A percentile compares a stretch with the other conserved stretches of the same genome.
Conservation (phyloP, 768 basidiomycete species). For the Leccinum olivaceopallidum region DNA sequence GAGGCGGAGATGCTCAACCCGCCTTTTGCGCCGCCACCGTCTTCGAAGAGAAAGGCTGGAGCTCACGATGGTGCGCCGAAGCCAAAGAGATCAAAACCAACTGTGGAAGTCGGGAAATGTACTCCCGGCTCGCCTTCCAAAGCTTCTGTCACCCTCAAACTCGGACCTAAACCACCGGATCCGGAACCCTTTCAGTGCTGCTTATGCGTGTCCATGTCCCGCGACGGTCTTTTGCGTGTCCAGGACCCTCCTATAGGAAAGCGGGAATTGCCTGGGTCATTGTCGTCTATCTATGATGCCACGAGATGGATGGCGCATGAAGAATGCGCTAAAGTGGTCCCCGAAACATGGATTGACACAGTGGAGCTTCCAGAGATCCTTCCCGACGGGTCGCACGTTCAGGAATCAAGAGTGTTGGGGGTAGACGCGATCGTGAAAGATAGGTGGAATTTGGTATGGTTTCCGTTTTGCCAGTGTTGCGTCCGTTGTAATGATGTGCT, state of each 20-base stretch:
- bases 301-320: slow-evolving; percentile 77
- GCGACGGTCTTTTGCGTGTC: slow-evolving; percentile 60
- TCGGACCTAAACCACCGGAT: slow-evolving; percentile 62
- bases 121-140: slow-evolving; percentile 31
- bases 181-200: slow-evolving; percentile 64
- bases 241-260: slow-evolving; percentile 63
- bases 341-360: slow-evolving; percentile 91
- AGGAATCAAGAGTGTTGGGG: slow-evolving; percentile 69
- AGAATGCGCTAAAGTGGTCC: slow-evolving; percentile 75
- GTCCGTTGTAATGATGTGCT: neutral
- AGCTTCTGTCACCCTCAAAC: slow-evolving; percentile 61
- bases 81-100: slow-evolving; percentile 28
- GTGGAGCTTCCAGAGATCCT: slow-evolving; percentile 40
- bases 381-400: slow-evolving; percentile 35
- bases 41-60: slow-evolving; percentile 43
- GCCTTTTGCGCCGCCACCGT: slow-evolving; percentile 6
- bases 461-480: neutral
- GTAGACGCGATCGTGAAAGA: slow-evolving; percentile 88
- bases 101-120: slow-evolving; percentile 6
- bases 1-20: slow-evolving; percentile 44
- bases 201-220: slow-evolving; percentile 57
- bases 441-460: slow-evolving; percentile 88
- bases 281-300: slow-evolving; percentile 22
- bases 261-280: slow-evolving; percentile 49
- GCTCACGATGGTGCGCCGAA: slow-evolving; percentile 29